Base-by-base conservation (phyloP, 371 early-diverging fungal species). In the Rhizomucor pusillus region DNA sequence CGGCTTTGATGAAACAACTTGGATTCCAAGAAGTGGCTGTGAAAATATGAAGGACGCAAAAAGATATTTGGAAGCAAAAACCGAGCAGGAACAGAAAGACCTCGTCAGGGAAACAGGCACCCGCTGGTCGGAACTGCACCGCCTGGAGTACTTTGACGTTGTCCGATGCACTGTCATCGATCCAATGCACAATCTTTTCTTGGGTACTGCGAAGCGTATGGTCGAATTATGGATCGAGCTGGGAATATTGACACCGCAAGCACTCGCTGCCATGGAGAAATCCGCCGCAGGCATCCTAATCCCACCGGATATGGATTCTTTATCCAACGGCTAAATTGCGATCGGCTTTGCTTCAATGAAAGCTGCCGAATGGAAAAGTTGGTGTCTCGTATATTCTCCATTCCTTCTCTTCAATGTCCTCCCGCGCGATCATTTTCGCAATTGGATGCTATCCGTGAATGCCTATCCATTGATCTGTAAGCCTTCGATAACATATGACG, bases 91-190 rank as follows among this genome's bases (percentile, higher is more conserved):
- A 12, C 36, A 10, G 37, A 36, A 29, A 14, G 18, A 20, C 35
- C 10, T 25, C 6, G 49, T 11, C 10, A 12, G 18, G 24, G 34
- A 40, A 55, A 47, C 10, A 6, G 55, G 55, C 45, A 40, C 40
- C n/a, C 54, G 60, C 14, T 60, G 41, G 23, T 43, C 34, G 13
- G 50, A 23, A 14, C 41, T 60, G 7, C 55, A 50, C 29, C 36
- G 50, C 5, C 29, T 60, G 1, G 14, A 19, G 1, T 60, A 60
- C 23, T 60, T 60, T 36, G 60, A 60, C 48, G 16, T 43, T 6
- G 41, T 45, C 36, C 18, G 49, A n/a, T 47, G 5, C n/a, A n/a
- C n/a, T n/a, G n/a, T n/a, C n/a, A n/a, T n/a, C n/a, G n/a, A n/a
- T n/a, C n/a, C n/a, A n/a, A 50, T 49, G 50, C 60, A 60, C 39